Evolutionary conservation across 2,329 filamentous ascomycete species (phyloP).

Genomic region (Verticillium tricorpus): DNA sequence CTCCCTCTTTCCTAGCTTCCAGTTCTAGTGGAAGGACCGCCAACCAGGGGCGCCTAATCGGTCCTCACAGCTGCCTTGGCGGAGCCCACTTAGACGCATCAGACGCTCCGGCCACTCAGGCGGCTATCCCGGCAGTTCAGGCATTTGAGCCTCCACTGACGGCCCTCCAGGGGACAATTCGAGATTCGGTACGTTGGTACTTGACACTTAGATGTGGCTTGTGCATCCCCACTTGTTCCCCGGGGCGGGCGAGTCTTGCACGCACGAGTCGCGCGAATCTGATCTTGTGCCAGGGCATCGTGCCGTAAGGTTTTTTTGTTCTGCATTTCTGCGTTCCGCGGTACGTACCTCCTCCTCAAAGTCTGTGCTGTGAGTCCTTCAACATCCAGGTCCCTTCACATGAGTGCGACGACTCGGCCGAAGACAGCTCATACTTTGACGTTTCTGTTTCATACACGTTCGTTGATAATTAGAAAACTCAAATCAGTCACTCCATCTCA

Average conservation of each 20-base stretch:
- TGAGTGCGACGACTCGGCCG: neutral
- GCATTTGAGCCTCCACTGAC: neutral
- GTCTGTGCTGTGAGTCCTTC: neutral
- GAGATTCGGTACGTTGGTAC: neutral
- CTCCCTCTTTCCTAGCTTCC: neutral
- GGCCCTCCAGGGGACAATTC: neutral
- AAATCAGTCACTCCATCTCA: too few species aligned
- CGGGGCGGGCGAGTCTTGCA: neutral
- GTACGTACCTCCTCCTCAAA: neutral
- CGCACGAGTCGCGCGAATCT: neutral
- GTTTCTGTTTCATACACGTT: too few species aligned
- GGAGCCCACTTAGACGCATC: neutral
- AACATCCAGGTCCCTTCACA: neutral
- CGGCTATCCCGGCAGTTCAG: neutral
- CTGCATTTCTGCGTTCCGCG: neutral
- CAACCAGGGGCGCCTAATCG: neutral
- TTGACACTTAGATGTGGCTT: neutral
- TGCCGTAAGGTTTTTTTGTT: neutral
- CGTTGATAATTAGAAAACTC: too few species aligned
- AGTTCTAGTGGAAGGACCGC: neutral
- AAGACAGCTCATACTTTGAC: neutral
- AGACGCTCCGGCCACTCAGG: neutral
- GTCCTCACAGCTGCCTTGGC: neutral
- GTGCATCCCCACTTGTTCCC: neutral
- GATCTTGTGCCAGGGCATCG: neutral